Conservation (phyloP, 2,329 filamentous ascomycete genomes). For the Pseudogymnoascus sp. region DNA sequence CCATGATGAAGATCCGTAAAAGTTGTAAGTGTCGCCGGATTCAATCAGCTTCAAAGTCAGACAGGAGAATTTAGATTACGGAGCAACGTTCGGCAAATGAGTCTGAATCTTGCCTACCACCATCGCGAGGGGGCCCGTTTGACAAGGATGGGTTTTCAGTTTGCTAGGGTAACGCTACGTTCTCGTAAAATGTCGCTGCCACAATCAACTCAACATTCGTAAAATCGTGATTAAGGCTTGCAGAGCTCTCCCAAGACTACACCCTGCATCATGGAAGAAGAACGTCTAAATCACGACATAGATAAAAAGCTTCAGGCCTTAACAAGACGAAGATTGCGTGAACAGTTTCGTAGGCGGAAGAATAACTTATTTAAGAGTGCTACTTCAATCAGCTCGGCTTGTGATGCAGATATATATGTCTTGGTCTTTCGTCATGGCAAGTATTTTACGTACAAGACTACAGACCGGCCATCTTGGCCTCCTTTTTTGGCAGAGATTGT, state of each 20-base stretch:
- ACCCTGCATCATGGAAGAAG: neutral
- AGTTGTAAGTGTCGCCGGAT: neutral
- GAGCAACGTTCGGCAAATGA: neutral
- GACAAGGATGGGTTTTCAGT: neutral
- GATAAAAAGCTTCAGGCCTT: neutral
- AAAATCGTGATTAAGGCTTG: neutral
- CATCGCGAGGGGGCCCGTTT: neutral
- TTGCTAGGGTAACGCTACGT: neutral
- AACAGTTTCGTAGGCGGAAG: conserved; percentile 13
- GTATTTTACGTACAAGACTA: conserved; percentile 13
- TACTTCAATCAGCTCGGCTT: conserved; percentile 7
- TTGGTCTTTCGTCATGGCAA: conserved; percentile 12
- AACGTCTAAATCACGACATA: neutral
- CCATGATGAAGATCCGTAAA: conserved; percentile 6
- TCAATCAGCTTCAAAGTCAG: neutral
- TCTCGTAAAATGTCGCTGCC: neutral
- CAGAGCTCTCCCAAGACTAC: neutral
- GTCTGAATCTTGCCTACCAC: neutral
- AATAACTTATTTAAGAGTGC: conserved; percentile 13
- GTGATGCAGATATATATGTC: conserved; percentile 12
- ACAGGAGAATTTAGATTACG: neutral
- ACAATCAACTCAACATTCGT: neutral
- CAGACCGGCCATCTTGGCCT: neutral
- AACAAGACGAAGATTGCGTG: neutral
- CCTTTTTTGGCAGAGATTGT: conserved; percentile 10